phyloP scores from a whole-genome alignment of 805 yeast species.

The Groenewaldozyma tartarivorans region DNA sequence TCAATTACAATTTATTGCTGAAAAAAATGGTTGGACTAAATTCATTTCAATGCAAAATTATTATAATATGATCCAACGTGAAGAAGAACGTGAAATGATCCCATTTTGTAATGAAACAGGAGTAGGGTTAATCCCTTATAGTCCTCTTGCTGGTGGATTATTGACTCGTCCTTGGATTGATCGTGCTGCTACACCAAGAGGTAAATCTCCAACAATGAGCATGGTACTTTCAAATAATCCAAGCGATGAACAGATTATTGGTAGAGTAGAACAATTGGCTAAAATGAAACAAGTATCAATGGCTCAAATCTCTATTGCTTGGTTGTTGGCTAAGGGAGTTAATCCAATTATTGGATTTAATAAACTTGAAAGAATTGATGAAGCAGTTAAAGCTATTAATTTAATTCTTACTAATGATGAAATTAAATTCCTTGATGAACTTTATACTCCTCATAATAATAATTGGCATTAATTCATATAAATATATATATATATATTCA shows the following conservation, averaged over 20 bases:
- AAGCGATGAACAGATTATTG: constrained; percentile 26
- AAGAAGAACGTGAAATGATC: constrained; percentile 55
- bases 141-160: constrained; percentile 48
- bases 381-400: no score
- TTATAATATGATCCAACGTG: constrained; percentile 48
- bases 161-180: constrained; percentile 37
- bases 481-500: not conserved
- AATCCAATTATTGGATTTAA: constrained; percentile 44
- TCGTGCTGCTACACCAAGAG: not conserved
- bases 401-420: no score
- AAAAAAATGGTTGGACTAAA: constrained; percentile 45
- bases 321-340: constrained; percentile 45
- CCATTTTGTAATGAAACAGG: constrained; percentile 44
- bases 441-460: no score
- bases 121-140: constrained; percentile 53
- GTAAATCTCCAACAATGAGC: not conserved
- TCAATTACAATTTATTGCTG: constrained; percentile 45
- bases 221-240: not conserved
- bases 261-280: constrained; percentile 48
- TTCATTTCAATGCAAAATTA: constrained; percentile 52
- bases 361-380: no score
- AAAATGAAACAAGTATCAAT: constrained; percentile 37
- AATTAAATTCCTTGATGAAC: no score
- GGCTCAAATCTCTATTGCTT: constrained; percentile 46
- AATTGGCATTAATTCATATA: no score